Evolutionary conservation across 805 yeast genomes (phyloP).

Genomic region (Zygotorulaspora danielsina): DNA sequence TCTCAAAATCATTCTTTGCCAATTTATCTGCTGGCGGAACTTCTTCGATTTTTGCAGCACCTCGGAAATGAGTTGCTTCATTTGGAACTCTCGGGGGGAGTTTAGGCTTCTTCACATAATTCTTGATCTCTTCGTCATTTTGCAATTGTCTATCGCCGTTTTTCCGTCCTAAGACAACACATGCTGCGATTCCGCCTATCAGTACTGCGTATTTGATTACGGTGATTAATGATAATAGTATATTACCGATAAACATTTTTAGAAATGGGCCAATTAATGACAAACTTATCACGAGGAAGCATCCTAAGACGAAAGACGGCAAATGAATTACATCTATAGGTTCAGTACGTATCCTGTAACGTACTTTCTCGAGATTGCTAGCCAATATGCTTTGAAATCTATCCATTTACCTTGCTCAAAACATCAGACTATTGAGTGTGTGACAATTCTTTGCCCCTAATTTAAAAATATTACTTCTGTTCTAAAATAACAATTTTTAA

Average conservation of each 20-base stretch:
- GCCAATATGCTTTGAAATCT: slow-evolving; percentile 9
- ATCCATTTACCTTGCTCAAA: slow-evolving; percentile 10
- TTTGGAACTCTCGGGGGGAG: neutral
- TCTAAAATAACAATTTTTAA: no score
- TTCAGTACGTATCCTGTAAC: slow-evolving; percentile 10
- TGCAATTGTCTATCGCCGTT: slow-evolving; percentile 2
- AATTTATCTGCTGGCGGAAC: slow-evolving; percentile 3
- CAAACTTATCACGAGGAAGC: slow-evolving; percentile 17
- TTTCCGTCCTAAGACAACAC: slow-evolving; percentile 13
- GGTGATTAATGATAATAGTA: slow-evolving; percentile 23
- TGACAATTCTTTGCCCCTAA: neutral
- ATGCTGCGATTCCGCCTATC: slow-evolving; percentile 21
- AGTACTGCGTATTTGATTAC: slow-evolving; percentile 21
- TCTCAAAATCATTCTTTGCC: slow-evolving; percentile 19
- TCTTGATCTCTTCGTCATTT: slow-evolving; percentile 2
- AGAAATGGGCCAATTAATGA: slow-evolving; percentile 25
- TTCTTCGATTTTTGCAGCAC: neutral
- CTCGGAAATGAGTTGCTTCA: neutral
- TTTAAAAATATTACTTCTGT: no score
- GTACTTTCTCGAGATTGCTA: slow-evolving; percentile 9
- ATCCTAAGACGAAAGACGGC: slow-evolving; percentile 26
- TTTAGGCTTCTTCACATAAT: neutral
- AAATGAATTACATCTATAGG: slow-evolving; percentile 21
- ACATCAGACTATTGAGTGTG: neutral
- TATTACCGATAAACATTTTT: slow-evolving; percentile 23